phyloP scores from a whole-genome alignment of 202 grass and related monocot genomes.

The Hordeum pubiflorum region DNA sequence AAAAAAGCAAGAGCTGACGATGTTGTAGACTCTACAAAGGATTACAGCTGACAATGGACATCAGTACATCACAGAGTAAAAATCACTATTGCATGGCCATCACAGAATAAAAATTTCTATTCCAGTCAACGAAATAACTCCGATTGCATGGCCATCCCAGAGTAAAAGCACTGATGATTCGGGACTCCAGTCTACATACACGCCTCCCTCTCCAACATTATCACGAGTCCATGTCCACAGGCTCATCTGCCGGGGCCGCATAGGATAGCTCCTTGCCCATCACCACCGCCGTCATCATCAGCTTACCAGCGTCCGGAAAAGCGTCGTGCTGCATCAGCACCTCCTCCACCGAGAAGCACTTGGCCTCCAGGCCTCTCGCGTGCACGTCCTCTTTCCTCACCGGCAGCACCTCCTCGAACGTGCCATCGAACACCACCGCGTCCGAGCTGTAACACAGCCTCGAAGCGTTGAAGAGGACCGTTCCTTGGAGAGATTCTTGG shows the following conservation, averaged over 20 bases:
- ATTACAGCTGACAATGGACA: neutral
- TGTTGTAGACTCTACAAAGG: neutral
- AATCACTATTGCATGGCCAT: neutral
- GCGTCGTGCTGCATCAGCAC: slow-evolving; percentile 72
- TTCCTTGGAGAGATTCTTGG: slow-evolving; percentile 46
- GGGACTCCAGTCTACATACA: neutral
- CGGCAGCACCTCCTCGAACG: slow-evolving; percentile 74
- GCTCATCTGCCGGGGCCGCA: slow-evolving; percentile 23
- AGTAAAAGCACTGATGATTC: neutral
- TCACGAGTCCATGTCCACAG: slow-evolving; percentile 49
- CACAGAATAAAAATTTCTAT: neutral
- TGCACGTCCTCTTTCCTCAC: slow-evolving; percentile 52
- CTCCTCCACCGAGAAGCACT: slow-evolving; percentile 68
- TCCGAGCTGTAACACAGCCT: slow-evolving; percentile 56
- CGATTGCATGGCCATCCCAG: neutral
- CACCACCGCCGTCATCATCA: slow-evolving; percentile 75
- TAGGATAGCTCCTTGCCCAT: slow-evolving; percentile 48
- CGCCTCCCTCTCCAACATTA: neutral
- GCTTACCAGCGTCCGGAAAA: slow-evolving; percentile 86
- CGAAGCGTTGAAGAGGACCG: slow-evolving; percentile 62
- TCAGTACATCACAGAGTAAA: neutral
- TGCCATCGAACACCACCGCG: slow-evolving; percentile 44
- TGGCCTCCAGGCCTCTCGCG: slow-evolving; percentile 36
- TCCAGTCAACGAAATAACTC: neutral
- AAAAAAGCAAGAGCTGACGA: slow-evolving; percentile 8